Conservation (phyloP, 768 basidiomycete species). For the Termitomyces sp. region DNA sequence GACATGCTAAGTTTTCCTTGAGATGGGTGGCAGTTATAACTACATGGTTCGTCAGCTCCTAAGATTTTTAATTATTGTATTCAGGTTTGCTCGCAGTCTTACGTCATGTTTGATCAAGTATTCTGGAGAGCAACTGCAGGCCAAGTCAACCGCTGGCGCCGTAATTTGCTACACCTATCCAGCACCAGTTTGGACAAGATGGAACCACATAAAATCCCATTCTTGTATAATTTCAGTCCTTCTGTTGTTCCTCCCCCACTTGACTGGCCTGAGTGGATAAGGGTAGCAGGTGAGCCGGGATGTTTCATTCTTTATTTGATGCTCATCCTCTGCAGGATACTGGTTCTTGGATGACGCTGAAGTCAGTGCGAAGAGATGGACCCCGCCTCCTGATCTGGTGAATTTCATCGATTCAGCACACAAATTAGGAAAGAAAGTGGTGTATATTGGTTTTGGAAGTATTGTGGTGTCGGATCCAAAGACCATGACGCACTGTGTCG, state of each 20-base stretch:
- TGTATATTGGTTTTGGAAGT: conserved; percentile 97
- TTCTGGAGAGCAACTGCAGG: conserved; percentile 95
- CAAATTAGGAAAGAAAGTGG: conserved; percentile 74
- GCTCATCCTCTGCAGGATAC: conserved; percentile 57
- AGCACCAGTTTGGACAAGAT: conserved; percentile 90
- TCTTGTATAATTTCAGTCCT: conserved; percentile 96
- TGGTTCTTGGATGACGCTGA: conserved; percentile 97
- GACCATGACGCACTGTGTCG: conserved; percentile 85
- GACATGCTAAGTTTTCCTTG: conserved; percentile 9
- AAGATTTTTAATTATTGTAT: not conserved
- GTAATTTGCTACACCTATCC: conserved; percentile 65
- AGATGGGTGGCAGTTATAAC: conserved; percentile 97
- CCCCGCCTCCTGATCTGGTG: conserved; percentile 73
- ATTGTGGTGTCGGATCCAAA: conserved; percentile 95
- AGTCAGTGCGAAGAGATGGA: conserved; percentile 85
- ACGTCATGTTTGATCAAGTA: conserved; percentile 96
- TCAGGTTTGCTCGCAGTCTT: conserved; percentile 46
- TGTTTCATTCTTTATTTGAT: not conserved
- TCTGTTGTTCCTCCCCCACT: conserved; percentile 86
- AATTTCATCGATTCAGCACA: conserved; percentile 81
- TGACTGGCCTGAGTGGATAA: conserved; percentile 99
- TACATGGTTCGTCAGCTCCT: conserved; percentile 69
- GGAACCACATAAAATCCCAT: conserved; percentile 97
- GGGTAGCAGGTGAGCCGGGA: conserved; percentile 62
- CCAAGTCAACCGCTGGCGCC: conserved; percentile 93